A percentile compares a stretch with the other conserved stretches of the same genome.
Evolutionary conservation across 1,284 basidiomycete genomes (phyloP).

Genomic region (Ceratobasidium papillatum): DNA sequence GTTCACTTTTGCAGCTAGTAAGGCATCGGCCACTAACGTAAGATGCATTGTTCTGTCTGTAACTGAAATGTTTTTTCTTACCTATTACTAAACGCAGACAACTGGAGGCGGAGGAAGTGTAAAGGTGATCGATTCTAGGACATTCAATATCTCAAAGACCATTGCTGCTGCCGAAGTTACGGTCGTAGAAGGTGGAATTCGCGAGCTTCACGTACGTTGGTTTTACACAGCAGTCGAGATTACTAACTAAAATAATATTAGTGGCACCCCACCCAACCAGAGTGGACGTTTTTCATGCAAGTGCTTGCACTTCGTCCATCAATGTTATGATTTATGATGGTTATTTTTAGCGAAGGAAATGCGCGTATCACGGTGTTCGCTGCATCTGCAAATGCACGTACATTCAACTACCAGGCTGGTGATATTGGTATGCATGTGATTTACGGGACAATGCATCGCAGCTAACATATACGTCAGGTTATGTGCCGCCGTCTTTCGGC

Average conservation of each 20-base stretch:
- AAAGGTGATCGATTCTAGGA: conserved; percentile 68
- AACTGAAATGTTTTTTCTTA: conserved; percentile 53
- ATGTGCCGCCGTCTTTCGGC: conserved; percentile 65
- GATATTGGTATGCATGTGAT: conserved; percentile 64
- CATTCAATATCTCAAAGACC: conserved; percentile 65
- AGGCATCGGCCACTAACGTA: conserved; percentile 57
- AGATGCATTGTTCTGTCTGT: background rate
- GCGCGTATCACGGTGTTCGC: conserved; percentile 53
- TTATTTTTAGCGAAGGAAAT: conserved; percentile 58
- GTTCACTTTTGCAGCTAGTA: conserved; percentile 64
- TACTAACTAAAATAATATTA: conserved; percentile 25
- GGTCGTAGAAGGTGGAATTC: conserved; percentile 50
- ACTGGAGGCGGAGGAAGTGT: conserved; percentile 62
- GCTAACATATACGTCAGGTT: conserved; percentile 48
- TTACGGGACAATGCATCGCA: background rate
- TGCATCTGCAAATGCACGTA: background rate
- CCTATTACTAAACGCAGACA: background rate
- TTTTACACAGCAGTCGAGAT: background rate
- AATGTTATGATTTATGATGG: background rate
- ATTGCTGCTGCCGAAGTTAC: conserved; percentile 74
- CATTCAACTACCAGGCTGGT: conserved; percentile 27
- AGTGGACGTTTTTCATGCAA: conserved; percentile 49
- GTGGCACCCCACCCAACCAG: conserved; percentile 43
- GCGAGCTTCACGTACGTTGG: conserved; percentile 63
- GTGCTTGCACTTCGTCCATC: too few species aligned